Conservation (phyloP, 2,329 filamentous ascomycete genomes). For the Cadophora luteo-olivacea region DNA sequence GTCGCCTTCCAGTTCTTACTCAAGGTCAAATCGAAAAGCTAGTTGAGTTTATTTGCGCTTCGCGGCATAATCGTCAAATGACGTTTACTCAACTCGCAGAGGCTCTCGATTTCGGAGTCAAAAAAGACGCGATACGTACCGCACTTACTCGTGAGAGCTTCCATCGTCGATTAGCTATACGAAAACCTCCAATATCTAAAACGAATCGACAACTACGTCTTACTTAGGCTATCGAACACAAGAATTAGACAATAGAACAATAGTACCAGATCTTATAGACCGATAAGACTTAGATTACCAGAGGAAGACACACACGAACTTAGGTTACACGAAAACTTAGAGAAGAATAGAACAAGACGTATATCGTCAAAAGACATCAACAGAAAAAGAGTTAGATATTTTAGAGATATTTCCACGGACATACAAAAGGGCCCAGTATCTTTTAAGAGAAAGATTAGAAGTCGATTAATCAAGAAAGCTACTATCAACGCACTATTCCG, state of each 20-base stretch:
- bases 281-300: constrained; percentile 30
- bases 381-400: constrained; percentile 29
- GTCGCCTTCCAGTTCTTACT: constrained; percentile 29
- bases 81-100: constrained; percentile 14
- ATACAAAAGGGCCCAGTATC: constrained; percentile 25
- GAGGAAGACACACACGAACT: constrained; percentile 25
- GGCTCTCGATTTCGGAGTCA: constrained; percentile 28
- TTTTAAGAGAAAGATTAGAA: constrained; percentile 41
- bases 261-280: constrained; percentile 28
- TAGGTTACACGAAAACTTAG: constrained; percentile 21
- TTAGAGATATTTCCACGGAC: constrained; percentile 24
- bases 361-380: constrained; percentile 18
- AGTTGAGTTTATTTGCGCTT: constrained; percentile 28
- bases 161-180: constrained; percentile 23
- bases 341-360: constrained; percentile 21
- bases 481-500: constrained; percentile 14
- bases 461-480: constrained; percentile 54
- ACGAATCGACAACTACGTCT: constrained; percentile 20
- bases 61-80: constrained; percentile 24
- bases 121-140: constrained; percentile 27
- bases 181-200: constrained; percentile 27
- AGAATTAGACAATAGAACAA: constrained; percentile 23
- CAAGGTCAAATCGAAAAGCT: constrained; percentile 31
- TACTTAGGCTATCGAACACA: constrained; percentile 19
- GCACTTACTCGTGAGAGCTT: constrained; percentile 30